Evolutionary conservation across 2,329 filamentous ascomycete species (phyloP).

Genomic region (Aspergillus ochraceoroseus): DNA sequence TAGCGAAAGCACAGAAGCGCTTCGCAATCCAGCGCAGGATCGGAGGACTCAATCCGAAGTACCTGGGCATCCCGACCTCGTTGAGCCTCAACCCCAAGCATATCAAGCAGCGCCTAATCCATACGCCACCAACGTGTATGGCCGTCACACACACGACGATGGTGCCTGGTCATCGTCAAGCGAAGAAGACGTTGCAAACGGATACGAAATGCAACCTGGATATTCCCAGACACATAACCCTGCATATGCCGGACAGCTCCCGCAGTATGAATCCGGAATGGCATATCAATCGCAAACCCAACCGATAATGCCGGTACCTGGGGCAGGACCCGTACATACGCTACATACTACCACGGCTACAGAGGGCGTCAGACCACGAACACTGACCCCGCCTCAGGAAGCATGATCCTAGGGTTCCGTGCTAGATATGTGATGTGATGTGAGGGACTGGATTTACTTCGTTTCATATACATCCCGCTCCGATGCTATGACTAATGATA

Average conservation of each 20-base stretch:
- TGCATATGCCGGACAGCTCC: conserved; percentile 16
- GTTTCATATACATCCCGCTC: too few species aligned
- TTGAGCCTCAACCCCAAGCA: too few species aligned
- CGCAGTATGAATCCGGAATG: conserved; percentile 27
- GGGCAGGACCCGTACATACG: background rate
- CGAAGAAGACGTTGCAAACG: conserved; percentile 35
- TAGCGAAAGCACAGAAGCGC: conserved; percentile 24
- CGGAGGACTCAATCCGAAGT: conserved; percentile 13
- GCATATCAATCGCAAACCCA: conserved; percentile 27
- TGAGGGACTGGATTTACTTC: too few species aligned
- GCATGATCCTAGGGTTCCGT: too few species aligned
- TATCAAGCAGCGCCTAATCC: conserved; percentile 25
- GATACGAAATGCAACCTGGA: conserved; percentile 37
- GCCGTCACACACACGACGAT: conserved; percentile 30
- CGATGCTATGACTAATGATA: too few species aligned
- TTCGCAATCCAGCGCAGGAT: conserved; percentile 34
- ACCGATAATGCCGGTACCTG: background rate
- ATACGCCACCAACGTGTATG: conserved; percentile 24
- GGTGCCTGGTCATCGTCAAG: conserved; percentile 36
- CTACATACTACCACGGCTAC: background rate
- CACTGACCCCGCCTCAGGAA: background rate
- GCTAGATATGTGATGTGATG: too few species aligned
- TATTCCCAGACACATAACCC: conserved; percentile 27
- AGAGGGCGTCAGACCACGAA: too few species aligned
- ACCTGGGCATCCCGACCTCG: too few species aligned